A percentile compares a stretch with the other conserved stretches of the same genome.
These are phyloP conservation scores for Cladosporium sp. DNA, from an alignment of 2,329 filamentous ascomycete genomes.

Conservation along the genomic window DNA sequence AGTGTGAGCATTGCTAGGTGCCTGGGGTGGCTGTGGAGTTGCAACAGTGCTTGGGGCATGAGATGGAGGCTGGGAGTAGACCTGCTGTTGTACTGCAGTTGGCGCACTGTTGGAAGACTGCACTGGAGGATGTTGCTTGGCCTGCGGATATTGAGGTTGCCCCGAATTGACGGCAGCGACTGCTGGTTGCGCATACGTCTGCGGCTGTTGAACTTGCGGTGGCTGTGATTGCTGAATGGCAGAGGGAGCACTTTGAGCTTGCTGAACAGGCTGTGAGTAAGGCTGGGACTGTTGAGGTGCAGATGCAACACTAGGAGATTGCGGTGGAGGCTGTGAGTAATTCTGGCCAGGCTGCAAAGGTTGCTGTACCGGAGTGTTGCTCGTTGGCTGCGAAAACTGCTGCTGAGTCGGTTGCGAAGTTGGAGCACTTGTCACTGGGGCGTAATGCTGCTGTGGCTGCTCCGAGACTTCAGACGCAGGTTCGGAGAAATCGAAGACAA, in stretches of 20 bases:
- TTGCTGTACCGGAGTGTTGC: not conserved
- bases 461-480: not conserved
- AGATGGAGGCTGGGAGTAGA: not conserved
- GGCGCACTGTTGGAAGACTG: not conserved
- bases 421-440: not conserved
- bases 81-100: not conserved
- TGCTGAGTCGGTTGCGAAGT: constrained; percentile 2
- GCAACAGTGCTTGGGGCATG: not conserved
- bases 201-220: not conserved
- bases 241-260: not conserved
- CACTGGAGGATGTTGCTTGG: not conserved
- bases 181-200: not conserved
- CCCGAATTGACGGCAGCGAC: not conserved
- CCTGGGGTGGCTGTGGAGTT: not conserved
- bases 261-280: not conserved
- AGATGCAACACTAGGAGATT: not conserved
- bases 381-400: not conserved
- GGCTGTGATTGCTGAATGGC: not conserved
- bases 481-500: constrained; percentile 8
- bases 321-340: constrained; percentile 4
- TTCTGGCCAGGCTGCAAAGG: not conserved
- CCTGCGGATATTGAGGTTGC: not conserved
- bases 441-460: not conserved
- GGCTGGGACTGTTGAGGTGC: not conserved
- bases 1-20: not conserved